Percentiles rank a stretch among this genome's conserved stretches.
Conservation (phyloP, 2,329 filamentous ascomycete genomes). For the Ustulina deusta region DNA sequence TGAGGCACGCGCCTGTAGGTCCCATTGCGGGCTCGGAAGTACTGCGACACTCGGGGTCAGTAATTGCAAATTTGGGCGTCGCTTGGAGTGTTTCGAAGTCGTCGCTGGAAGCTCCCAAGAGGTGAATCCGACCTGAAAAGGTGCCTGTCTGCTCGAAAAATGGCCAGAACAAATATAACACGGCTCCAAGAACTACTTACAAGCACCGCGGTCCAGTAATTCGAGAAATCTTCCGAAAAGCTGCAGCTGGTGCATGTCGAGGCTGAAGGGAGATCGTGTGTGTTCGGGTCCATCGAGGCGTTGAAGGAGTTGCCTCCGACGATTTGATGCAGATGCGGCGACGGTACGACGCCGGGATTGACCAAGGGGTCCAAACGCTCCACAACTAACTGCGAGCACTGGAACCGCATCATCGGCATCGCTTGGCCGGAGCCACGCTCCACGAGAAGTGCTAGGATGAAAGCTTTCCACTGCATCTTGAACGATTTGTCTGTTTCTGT, state of each 20-base stretch:
- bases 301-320: constrained; percentile 51
- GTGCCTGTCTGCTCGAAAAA: not conserved
- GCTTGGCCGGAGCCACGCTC: constrained; percentile 41
- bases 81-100: not conserved
- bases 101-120: not conserved
- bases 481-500: constrained; percentile 30
- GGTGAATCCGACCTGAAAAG: not conserved
- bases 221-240: constrained; percentile 48
- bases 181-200: not conserved
- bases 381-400: constrained; percentile 49
- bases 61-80: too few species aligned
- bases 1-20: constrained; percentile 49
- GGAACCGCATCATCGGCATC: constrained; percentile 54
- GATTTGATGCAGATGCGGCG: constrained; percentile 50
- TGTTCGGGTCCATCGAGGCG: constrained; percentile 46
- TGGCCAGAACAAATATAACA: not conserved
- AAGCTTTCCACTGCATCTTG: constrained; percentile 38
- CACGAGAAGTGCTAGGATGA: constrained; percentile 35
- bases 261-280: constrained; percentile 41
- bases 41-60: constrained; percentile 20
- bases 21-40: constrained; percentile 48
- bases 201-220: constrained; percentile 48
- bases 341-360: constrained; percentile 46
- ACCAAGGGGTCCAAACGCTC: constrained; percentile 50
- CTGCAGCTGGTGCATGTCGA: constrained; percentile 49